Conservation (phyloP, 805 yeast species). For the Candida schatavii region DNA sequence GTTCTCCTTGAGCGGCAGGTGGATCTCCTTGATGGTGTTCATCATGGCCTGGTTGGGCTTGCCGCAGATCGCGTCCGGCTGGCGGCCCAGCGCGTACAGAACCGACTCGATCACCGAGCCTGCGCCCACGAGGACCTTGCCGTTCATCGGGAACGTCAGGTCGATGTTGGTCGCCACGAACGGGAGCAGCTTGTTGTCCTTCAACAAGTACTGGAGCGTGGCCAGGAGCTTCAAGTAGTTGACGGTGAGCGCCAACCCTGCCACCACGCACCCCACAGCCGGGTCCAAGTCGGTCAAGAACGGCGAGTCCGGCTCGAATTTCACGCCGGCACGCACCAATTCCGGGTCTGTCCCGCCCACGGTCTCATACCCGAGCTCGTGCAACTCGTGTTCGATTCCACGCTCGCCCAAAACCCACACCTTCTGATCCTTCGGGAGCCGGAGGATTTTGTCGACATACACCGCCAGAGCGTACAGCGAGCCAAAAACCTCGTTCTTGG, state of each 20-base stretch:
- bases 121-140: constrained; percentile 87
- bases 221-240: constrained; percentile 81
- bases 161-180: constrained; percentile 94
- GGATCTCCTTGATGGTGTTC: constrained; percentile 76
- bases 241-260: constrained; percentile 75
- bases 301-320: constrained; percentile 55
- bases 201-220: constrained; percentile 75
- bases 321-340: constrained; percentile 41
- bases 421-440: constrained; percentile 71
- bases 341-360: constrained; percentile 81
- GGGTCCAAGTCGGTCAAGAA: constrained; percentile 62
- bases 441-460: constrained; percentile 71
- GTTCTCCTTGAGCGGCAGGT: constrained; percentile 45
- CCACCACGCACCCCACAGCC: constrained; percentile 81
- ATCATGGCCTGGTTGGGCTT: constrained; percentile 90
- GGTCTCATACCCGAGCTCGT: constrained; percentile 67
- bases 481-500: constrained; percentile 76
- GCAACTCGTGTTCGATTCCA: constrained; percentile 81
- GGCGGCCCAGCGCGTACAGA: constrained; percentile 70
- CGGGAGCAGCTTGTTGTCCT: constrained; percentile 52
- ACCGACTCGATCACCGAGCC: constrained; percentile 85
- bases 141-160: constrained; percentile 90
- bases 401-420: constrained; percentile 87
- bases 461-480: constrained; percentile 91
- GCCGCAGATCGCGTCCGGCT: constrained; percentile 83